These are phyloP conservation scores for Mortierella polycephala DNA, from an alignment of 371 early-diverging fungal genomes.

Conservation along the genomic window DNA sequence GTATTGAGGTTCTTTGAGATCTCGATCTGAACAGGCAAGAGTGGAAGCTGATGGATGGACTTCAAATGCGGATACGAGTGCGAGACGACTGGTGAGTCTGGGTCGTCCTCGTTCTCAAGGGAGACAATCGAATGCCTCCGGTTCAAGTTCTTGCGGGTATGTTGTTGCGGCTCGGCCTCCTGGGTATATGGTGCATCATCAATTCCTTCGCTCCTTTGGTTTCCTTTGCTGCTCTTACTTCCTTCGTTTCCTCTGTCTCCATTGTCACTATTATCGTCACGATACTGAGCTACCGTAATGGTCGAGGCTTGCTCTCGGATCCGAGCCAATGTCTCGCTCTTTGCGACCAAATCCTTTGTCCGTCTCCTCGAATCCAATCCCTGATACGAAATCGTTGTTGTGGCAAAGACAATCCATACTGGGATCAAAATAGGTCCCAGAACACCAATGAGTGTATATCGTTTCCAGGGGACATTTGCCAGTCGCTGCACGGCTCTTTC, in stretches of 20 bases:
- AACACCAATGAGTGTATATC: conserved; percentile 26
- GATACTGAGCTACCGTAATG: conserved; percentile 2
- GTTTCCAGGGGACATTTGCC: conserved; percentile 31
- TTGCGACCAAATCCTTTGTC: conserved; percentile 19
- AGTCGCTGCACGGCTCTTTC: conserved; percentile 17
- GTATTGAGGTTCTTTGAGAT: conserved; percentile 36
- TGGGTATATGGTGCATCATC: no score
- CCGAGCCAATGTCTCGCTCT: conserved; percentile 5
- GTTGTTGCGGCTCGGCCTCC: no score
- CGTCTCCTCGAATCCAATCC: conserved; percentile 35
- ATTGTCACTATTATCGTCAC: conserved; percentile 1
- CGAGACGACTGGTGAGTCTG: conserved; percentile 11
- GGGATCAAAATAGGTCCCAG: conserved; percentile 41
- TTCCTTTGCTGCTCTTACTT: no score
- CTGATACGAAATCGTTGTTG: conserved; percentile 35
- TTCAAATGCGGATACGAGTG: conserved; percentile 43
- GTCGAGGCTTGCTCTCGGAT: conserved; percentile 22
- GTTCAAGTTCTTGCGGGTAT: neutral
- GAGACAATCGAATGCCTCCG: neutral
- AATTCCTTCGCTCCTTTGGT: no score
- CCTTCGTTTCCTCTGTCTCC: neutral
- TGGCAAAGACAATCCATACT: conserved; percentile 37
- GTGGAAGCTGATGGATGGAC: conserved; percentile 11
- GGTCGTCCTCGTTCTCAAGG: neutral
- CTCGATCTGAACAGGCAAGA: conserved; percentile 33